These are phyloP conservation scores for Arachis hypogaea DNA, from an alignment of 306 rosid genomes.

Conservation along the genomic window DNA sequence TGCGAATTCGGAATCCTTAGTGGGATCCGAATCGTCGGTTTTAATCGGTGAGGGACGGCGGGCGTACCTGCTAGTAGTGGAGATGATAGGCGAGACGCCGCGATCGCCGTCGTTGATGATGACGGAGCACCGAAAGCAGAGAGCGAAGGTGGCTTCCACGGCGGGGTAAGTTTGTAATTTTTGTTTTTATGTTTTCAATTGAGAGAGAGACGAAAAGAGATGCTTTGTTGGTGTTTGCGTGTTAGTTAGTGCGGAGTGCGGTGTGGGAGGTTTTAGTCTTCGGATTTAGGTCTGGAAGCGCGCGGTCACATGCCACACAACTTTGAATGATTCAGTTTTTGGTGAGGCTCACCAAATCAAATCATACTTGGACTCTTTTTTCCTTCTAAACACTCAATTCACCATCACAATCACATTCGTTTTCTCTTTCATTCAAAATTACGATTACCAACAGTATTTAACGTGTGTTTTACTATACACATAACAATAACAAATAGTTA, in stretches of 20 bases:
- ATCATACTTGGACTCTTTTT: too few relatives aligned
- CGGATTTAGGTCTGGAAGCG: neutral
- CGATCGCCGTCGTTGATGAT: too few relatives aligned
- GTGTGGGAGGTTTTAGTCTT: neutral
- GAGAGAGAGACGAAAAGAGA: neutral
- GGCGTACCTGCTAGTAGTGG: neutral
- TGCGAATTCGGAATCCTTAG: neutral
- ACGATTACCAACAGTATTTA: too few relatives aligned
- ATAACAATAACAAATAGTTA: too few relatives aligned
- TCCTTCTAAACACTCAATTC: too few relatives aligned
- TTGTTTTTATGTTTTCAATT: neutral
- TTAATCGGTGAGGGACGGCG: slow-evolving; percentile 17
- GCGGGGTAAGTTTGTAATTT: neutral
- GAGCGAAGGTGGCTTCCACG: slow-evolving; percentile 9
- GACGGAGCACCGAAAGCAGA: neutral
- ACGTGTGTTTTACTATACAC: too few relatives aligned
- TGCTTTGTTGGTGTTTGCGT: neutral
- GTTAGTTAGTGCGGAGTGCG: slow-evolving; percentile 15
- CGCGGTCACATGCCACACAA: neutral
- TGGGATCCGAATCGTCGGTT: slow-evolving; percentile 38
- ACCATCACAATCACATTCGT: too few relatives aligned
- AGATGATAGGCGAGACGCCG: slow-evolving; percentile 31
- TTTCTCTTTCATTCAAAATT: too few relatives aligned
- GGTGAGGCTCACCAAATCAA: neutral
- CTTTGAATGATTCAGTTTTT: slow-evolving; percentile 2